A percentile compares a stretch with the other conserved stretches of the same genome.
phyloP scores from a whole-genome alignment of 2,329 filamentous ascomycete species.

The Colletotrichum sp. region DNA sequence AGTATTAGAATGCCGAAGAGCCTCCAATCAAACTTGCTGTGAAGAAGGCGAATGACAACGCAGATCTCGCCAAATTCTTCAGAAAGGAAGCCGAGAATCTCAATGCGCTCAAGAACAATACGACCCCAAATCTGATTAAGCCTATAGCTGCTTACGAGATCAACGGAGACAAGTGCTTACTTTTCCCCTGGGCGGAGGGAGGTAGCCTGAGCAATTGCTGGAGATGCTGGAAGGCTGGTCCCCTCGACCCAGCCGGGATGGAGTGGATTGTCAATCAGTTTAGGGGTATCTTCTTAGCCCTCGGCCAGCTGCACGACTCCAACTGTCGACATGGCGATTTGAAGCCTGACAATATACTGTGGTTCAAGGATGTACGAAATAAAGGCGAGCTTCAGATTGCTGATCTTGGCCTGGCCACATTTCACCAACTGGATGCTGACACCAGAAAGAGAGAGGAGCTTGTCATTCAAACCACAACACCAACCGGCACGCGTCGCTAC shows the following conservation, averaged over 20 bases:
- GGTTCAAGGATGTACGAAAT: background rate
- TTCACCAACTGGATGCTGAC: background rate
- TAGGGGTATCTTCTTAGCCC: background rate
- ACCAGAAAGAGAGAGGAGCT: background rate
- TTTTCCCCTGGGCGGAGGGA: background rate
- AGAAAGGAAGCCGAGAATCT: background rate
- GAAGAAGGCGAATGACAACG: background rate
- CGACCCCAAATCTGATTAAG: background rate
- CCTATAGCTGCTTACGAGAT: background rate
- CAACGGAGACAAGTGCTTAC: background rate
- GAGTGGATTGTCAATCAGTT: background rate
- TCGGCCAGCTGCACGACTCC: background rate
- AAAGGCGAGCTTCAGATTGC: slow-evolving; percentile 1
- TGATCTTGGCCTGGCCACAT: background rate
- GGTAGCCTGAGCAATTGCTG: background rate
- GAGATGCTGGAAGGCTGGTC: background rate
- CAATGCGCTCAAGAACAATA: background rate
- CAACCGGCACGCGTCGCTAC: background rate
- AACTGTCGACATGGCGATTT: slow-evolving; percentile 3
- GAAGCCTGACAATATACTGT: slow-evolving; percentile 8
- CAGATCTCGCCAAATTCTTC: background rate
- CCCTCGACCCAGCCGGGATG: background rate
- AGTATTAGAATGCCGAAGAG: background rate
- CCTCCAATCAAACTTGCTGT: background rate
- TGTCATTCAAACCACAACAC: background rate